phyloP scores from a whole-genome alignment of 1,139 yeast species.

The Protomyces pachydermus region DNA sequence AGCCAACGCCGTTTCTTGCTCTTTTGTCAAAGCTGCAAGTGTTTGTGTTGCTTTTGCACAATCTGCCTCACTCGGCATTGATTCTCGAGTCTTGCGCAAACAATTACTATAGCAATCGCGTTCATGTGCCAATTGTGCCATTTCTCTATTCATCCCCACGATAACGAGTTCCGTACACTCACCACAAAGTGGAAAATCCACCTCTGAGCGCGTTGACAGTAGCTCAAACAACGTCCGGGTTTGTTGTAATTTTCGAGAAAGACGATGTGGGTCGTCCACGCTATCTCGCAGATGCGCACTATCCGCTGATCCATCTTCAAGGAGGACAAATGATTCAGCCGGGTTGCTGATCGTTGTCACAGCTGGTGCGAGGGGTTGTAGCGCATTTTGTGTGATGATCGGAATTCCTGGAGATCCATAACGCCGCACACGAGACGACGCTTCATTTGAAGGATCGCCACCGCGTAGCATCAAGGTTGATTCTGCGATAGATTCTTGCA shows the following conservation, averaged over 20 bases:
- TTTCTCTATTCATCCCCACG: conserved; percentile 62
- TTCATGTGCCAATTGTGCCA: conserved; percentile 69
- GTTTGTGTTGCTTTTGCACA: conserved; percentile 46
- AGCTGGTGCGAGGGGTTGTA: not conserved
- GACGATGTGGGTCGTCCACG: conserved; percentile 31
- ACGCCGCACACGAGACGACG: not conserved
- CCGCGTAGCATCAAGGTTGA: not conserved
- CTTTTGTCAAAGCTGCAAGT: conserved; percentile 38
- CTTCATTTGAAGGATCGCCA: not conserved
- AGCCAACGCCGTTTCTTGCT: conserved; percentile 44
- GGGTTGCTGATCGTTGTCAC: conserved; percentile 17
- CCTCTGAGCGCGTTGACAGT: conserved; percentile 61
- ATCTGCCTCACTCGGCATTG: conserved; percentile 47
- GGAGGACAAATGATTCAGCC: conserved; percentile 45
- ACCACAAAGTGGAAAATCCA: conserved; percentile 83
- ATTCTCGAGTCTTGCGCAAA: conserved; percentile 60
- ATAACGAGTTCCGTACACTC: conserved; percentile 57
- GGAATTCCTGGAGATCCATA: not conserved
- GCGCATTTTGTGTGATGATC: not conserved
- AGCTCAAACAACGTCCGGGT: conserved; percentile 63
- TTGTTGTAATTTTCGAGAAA: conserved; percentile 46
- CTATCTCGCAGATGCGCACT: conserved; percentile 21
- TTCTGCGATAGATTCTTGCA: conserved; percentile 13
- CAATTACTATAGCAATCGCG: conserved; percentile 74
- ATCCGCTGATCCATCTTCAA: conserved; percentile 40